A percentile compares a stretch with the other conserved stretches of the same genome.
These are phyloP conservation scores for Novymonas esmeraldas DNA, from an alignment of 208 protist species.

Conservation along the genomic window DNA sequence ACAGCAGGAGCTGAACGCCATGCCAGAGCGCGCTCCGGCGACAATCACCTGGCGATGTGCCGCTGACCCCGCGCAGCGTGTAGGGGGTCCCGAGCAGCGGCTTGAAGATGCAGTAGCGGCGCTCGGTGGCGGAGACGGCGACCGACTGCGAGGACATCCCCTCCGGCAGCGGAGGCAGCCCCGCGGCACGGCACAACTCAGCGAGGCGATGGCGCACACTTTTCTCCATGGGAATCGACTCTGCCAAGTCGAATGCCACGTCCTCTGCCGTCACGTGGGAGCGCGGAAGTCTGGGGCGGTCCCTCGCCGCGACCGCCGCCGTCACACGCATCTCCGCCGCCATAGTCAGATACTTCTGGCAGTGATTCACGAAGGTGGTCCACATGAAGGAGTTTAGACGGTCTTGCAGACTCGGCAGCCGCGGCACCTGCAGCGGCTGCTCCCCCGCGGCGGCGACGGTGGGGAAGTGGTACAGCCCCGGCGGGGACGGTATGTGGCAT, in stretches of 20 bases:
- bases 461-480: slow-evolving; percentile 50
- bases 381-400: slow-evolving; percentile 12
- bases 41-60: slow-evolving; percentile 33
- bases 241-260: slow-evolving; percentile 28
- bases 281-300: slow-evolving; percentile 24
- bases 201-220: slow-evolving; percentile 33
- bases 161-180: slow-evolving; percentile 41
- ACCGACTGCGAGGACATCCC: background rate
- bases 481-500: slow-evolving; percentile 50
- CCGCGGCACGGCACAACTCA: slow-evolving; percentile 33
- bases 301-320: slow-evolving; percentile 15
- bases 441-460: slow-evolving; percentile 9
- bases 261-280: slow-evolving; percentile 34
- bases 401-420: slow-evolving; percentile 9
- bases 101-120: slow-evolving; percentile 46
- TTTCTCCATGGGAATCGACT: slow-evolving; percentile 33
- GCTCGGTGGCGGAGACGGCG: slow-evolving; percentile 5
- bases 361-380: slow-evolving; percentile 27
- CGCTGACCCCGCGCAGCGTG: slow-evolving; percentile 56
- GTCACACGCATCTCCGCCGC: slow-evolving; percentile 2
- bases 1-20: slow-evolving; percentile 63
- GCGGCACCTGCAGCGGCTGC: slow-evolving; percentile 24
- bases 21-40: slow-evolving; percentile 73
- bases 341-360: slow-evolving; percentile 23
- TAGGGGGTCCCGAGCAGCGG: slow-evolving; percentile 74